A percentile compares a stretch with the other conserved stretches of the same genome.
Conservation (phyloP, 345 rosid genomes). For the Anacardium occidentale region DNA sequence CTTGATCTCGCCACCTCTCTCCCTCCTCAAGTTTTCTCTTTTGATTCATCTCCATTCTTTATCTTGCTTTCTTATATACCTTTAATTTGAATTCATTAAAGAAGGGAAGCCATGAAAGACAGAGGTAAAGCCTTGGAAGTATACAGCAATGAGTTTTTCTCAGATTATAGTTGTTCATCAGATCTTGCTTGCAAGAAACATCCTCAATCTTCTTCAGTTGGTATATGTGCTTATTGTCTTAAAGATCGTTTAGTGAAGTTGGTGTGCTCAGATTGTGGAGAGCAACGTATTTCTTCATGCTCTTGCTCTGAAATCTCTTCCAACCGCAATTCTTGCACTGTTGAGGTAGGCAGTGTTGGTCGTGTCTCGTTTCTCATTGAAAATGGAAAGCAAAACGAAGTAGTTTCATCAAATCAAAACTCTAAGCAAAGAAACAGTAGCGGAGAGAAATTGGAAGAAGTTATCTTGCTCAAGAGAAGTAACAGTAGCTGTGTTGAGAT, state of each 20-base stretch:
- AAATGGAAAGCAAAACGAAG: constrained; percentile 45
- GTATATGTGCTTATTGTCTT: constrained; percentile 82
- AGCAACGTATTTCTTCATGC: constrained; percentile 88
- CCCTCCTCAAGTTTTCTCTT: constrained; percentile 28
- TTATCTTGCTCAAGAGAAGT: constrained; percentile 68
- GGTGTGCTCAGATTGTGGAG: constrained; percentile 94
- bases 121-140: constrained; percentile 78
- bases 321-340: constrained; percentile 55
- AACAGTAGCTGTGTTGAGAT: constrained; percentile 89
- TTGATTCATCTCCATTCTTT: constrained; percentile 3
- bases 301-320: constrained; percentile 84
- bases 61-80: constrained; percentile 11
- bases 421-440: constrained; percentile 29
- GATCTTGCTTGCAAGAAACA: constrained; percentile 83
- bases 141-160: constrained; percentile 35
- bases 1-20: not conserved
- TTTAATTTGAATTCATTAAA: constrained; percentile 1
- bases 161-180: constrained; percentile 46
- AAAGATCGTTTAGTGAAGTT: constrained; percentile 80
- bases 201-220: constrained; percentile 67
- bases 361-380: constrained; percentile 84
- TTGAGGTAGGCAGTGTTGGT: constrained; percentile 67
- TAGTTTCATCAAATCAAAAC: constrained; percentile 30
- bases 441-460: constrained; percentile 46
- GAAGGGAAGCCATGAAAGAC: constrained; percentile 50